Evolutionary conservation across 305 asterid genomes (phyloP).

Genomic region (Fraxinus floribunda): DNA sequence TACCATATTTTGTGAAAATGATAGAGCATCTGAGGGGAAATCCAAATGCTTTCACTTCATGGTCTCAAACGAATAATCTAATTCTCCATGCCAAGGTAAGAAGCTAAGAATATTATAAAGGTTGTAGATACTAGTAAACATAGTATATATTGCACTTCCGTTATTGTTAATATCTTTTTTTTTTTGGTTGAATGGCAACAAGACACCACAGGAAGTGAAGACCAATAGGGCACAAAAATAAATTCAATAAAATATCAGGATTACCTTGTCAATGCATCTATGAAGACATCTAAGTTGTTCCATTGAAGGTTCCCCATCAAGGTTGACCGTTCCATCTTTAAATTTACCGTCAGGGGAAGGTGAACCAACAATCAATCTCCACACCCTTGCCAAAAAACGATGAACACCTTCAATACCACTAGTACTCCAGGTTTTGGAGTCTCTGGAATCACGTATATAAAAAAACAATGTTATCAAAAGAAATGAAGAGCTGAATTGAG

Average conservation of each 20-base stretch:
- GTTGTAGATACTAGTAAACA: constrained; percentile 2
- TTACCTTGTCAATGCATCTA: constrained; percentile 83
- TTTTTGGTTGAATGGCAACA: not conserved
- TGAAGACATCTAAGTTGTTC: constrained; percentile 83
- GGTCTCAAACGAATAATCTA: not conserved
- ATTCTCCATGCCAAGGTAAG: not conserved
- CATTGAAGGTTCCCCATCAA: constrained; percentile 61
- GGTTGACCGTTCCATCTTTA: constrained; percentile 58
- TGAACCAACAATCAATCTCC: constrained; percentile 88
- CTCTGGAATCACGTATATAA: constrained; percentile 43
- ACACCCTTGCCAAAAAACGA: constrained; percentile 86
- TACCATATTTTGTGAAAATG: not conserved
- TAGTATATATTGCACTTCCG: not conserved
- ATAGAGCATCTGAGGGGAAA: not conserved
- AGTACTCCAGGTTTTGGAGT: constrained; percentile 95
- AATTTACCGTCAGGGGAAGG: constrained; percentile 65
- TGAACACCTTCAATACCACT: constrained; percentile 98
- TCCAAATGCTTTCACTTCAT: not conserved
- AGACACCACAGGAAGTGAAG: not conserved
- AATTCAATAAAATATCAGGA: not conserved
- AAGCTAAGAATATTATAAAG: constrained; percentile 7
- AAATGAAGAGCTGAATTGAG: constrained; percentile 4
- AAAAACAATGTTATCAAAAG: constrained; percentile 9
- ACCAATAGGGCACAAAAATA: not conserved
- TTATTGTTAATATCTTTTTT: not conserved